Evolutionary conservation across 306 rosid species (phyloP).

Genomic region (Coriaria nepalensis): DNA sequence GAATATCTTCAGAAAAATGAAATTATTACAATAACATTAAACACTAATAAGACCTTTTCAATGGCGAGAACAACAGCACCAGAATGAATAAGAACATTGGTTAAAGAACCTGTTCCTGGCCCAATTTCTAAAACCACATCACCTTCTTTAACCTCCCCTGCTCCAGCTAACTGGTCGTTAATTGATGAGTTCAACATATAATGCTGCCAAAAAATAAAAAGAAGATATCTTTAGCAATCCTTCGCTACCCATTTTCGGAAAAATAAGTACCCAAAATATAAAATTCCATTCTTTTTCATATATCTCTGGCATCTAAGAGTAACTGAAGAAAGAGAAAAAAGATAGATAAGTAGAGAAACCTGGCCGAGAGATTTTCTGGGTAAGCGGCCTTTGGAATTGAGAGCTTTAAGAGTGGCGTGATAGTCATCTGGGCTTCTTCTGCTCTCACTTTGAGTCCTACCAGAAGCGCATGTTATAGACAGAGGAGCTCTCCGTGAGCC

Average conservation of each 20-base stretch:
- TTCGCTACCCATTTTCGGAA: not conserved
- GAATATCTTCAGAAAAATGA: too few species aligned
- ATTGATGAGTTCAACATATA: slow-evolving; percentile 72
- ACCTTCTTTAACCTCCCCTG: slow-evolving; percentile 48
- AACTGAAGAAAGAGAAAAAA: not conserved
- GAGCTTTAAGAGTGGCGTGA: slow-evolving; percentile 67
- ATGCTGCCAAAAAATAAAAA: slow-evolving; percentile 30
- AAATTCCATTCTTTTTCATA: not conserved
- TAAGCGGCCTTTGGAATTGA: slow-evolving; percentile 70
- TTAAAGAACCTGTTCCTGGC: slow-evolving; percentile 92
- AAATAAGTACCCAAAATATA: not conserved
- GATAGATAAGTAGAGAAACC: slow-evolving; percentile 23
- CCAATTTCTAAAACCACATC: slow-evolving; percentile 80
- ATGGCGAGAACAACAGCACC: slow-evolving; percentile 73
- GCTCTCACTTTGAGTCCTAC: slow-evolving; percentile 14
- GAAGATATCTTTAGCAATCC: not conserved
- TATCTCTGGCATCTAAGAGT: not conserved
- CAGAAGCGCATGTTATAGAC: slow-evolving; percentile 20
- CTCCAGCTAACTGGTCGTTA: slow-evolving; percentile 58
- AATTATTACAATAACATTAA: too few species aligned
- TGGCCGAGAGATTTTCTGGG: slow-evolving; percentile 88
- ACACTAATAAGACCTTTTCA: slow-evolving; percentile 45
- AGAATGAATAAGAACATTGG: slow-evolving; percentile 47
- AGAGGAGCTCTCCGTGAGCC: slow-evolving; percentile 12
- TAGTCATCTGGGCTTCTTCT: slow-evolving; percentile 41